A percentile compares a stretch with the other conserved stretches of the same genome.
phyloP scores from a whole-genome alignment of 2,329 filamentous ascomycete genomes.

The Beauveria caledonica region DNA sequence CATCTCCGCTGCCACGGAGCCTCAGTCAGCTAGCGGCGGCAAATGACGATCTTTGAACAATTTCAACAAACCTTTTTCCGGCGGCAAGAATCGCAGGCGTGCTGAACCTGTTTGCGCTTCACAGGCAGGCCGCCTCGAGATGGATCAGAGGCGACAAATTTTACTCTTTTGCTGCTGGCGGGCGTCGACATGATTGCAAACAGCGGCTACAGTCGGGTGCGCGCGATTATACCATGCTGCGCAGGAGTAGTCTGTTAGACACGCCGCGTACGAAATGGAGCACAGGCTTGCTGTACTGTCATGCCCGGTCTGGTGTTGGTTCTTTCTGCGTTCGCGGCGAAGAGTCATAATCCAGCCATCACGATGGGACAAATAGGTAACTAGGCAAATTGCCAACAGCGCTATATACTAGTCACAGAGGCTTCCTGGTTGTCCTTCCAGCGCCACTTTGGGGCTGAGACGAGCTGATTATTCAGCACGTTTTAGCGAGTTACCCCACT shows the following conservation, averaged over 20 bases:
- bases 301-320: neutral
- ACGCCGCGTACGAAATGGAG: neutral
- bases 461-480: slow-evolving; percentile 2
- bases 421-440: too few relatives aligned
- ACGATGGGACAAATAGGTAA: neutral
- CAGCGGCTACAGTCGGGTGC: neutral
- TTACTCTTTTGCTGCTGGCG: slow-evolving; percentile 29
- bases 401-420: neutral
- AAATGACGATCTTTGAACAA: too few relatives aligned
- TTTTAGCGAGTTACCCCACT: neutral
- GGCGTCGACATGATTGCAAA: slow-evolving; percentile 6
- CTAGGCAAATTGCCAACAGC: neutral
- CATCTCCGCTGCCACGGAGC: slow-evolving; percentile 32
- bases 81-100: slow-evolving; percentile 48
- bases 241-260: neutral
- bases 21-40: neutral
- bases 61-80: slow-evolving; percentile 40
- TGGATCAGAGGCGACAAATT: slow-evolving; percentile 48
- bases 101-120: slow-evolving; percentile 52
- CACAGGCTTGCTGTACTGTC: neutral
- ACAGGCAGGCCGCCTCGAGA: slow-evolving; percentile 42
- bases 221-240: neutral
- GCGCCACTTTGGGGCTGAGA: too few relatives aligned
- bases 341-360: neutral
- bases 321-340: neutral